These are phyloP conservation scores for Hippophae rhamnoides DNA, from an alignment of 306 rosid species.

Conservation along the genomic window DNA sequence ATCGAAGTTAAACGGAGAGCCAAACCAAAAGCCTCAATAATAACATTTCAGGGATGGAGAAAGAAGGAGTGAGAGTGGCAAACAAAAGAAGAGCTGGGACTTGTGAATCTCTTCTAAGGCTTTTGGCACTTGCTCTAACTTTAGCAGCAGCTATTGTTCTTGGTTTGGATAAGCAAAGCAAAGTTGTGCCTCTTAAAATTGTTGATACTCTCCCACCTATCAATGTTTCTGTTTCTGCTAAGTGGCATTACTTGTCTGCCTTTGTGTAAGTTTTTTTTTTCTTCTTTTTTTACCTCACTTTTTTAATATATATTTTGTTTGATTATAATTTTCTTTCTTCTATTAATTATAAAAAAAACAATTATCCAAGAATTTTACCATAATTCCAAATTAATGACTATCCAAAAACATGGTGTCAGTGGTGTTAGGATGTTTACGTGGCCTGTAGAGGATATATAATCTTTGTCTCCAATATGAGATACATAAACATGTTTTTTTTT, in stretches of 20 bases:
- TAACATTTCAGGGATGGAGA: conserved; percentile 22
- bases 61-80: conserved; percentile 12
- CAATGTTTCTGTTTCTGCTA: conserved; percentile 42
- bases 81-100: conserved; percentile 1
- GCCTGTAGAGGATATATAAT: no score
- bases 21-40: conserved; percentile 8
- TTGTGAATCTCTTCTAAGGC: conserved; percentile 39
- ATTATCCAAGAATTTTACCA: no score
- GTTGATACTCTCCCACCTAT: conserved; percentile 36
- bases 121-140: conserved; percentile 37
- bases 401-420: no score
- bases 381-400: no score
- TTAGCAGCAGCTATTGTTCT: conserved; percentile 45
- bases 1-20: conserved; percentile 20
- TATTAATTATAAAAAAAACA: no score
- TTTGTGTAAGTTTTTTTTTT: conserved; percentile 34
- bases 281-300: background rate
- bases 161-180: conserved; percentile 41
- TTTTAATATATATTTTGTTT: no score
- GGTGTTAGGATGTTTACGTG: no score
- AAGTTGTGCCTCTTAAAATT: conserved; percentile 24
- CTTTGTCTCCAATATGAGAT: fast-evolving
- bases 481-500: no score
- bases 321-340: no score
- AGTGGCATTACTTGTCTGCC: conserved; percentile 65